These are phyloP conservation scores for Violaceomyces palustris DNA, from an alignment of 1,284 basidiomycete genomes.

Conservation along the genomic window DNA sequence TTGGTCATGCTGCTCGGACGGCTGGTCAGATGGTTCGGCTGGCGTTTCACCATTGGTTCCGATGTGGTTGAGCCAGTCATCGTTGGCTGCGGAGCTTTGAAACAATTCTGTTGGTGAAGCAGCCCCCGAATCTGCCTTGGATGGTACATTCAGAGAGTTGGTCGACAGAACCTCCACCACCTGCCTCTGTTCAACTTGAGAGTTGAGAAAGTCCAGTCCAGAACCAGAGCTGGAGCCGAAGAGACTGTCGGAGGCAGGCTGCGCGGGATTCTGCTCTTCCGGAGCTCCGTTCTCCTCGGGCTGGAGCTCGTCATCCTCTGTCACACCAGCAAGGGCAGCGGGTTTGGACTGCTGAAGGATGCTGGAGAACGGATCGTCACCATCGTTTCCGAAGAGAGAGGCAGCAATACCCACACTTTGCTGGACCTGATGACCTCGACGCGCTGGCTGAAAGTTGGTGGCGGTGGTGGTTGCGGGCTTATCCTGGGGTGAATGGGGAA, in stretches of 20 bases:
- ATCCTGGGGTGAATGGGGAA: no score
- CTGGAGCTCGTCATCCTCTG: conserved; percentile 2
- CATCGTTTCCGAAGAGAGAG: conserved; percentile 34
- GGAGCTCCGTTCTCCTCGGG: neutral
- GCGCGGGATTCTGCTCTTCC: neutral
- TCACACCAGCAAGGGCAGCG: conserved; percentile 6
- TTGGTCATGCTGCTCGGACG: no score
- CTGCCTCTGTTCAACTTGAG: no score
- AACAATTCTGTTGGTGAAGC: neutral
- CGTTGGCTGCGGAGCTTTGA: conserved; percentile 7
- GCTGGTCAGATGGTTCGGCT: no score
- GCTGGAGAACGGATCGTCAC: conserved; percentile 37
- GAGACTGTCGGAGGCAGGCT: neutral
- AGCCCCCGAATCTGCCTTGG: no score
- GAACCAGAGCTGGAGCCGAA: neutral
- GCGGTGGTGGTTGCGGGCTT: no score
- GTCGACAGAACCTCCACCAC: no score
- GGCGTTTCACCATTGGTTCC: neutral
- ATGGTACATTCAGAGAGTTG: no score
- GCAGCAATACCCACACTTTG: conserved; percentile 42
- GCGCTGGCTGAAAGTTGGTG: no score
- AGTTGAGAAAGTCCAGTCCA: neutral
- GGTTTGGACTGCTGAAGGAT: conserved; percentile 12
- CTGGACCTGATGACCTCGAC: conserved; percentile 23
- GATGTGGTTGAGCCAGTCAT: conserved; percentile 10